phyloP scores from a whole-genome alignment of 1,139 yeast genomes.

The Candida dubliniensis region DNA sequence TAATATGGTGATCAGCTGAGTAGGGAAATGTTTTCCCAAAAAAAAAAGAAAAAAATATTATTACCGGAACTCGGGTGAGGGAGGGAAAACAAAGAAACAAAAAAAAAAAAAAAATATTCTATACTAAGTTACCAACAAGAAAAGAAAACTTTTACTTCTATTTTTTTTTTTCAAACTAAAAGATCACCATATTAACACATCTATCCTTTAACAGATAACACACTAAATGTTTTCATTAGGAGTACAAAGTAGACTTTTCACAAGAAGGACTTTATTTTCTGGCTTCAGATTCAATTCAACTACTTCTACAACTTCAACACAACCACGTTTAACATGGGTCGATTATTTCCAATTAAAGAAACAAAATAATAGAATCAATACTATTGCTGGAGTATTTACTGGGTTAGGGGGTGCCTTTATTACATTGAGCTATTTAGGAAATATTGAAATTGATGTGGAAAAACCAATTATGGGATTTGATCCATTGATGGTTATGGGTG shows the following conservation, averaged over 20 bases:
- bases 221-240: constrained; percentile 14
- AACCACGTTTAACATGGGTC: constrained; percentile 57
- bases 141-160: not conserved
- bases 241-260: constrained; percentile 10
- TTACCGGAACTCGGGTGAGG: no score
- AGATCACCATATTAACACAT: not conserved
- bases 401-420: constrained; percentile 66
- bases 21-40: no score
- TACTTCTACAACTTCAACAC: constrained; percentile 1
- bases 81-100: no score
- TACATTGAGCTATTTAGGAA: constrained; percentile 77
- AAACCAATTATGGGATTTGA: constrained; percentile 83
- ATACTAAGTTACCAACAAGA: no score
- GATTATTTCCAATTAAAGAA: constrained; percentile 76
- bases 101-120: no score
- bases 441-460: constrained; percentile 80
- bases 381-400: constrained; percentile 65
- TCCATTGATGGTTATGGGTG: constrained; percentile 74
- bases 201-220: not conserved
- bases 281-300: constrained; percentile 22
- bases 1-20: no score
- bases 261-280: constrained; percentile 7
- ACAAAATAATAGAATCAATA: constrained; percentile 69
- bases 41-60: no score
- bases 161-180: not conserved